These are phyloP conservation scores for Phaeophleospora eucalypticola DNA, from an alignment of 2,329 filamentous ascomycete species.

Conservation along the genomic window DNA sequence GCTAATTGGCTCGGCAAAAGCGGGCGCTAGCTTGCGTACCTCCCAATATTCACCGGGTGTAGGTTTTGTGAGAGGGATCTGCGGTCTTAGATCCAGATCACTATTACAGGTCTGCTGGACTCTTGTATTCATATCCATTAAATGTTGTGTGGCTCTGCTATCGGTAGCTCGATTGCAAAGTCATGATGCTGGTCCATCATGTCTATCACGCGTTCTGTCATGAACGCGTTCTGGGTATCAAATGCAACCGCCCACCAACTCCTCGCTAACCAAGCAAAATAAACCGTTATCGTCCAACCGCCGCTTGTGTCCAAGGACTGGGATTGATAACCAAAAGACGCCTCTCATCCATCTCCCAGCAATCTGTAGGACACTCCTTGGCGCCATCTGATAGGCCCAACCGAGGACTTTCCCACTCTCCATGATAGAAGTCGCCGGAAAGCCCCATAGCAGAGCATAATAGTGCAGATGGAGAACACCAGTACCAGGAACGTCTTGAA, in stretches of 20 bases:
- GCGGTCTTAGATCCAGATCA: neutral
- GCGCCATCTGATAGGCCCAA: slow-evolving; percentile 24
- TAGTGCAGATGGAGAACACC: slow-evolving; percentile 13
- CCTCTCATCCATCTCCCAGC: slow-evolving; percentile 22
- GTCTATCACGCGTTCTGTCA: neutral
- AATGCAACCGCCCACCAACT: neutral
- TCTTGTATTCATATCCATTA: too few species aligned
- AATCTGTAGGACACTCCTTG: slow-evolving; percentile 21
- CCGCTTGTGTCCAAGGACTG: too few species aligned
- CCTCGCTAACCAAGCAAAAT: neutral
- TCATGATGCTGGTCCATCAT: neutral
- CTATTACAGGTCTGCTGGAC: too few species aligned
- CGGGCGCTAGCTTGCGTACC: neutral
- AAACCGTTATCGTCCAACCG: too few species aligned
- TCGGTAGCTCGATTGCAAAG: too few species aligned
- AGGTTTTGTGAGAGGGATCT: neutral
- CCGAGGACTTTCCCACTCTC: slow-evolving; percentile 16
- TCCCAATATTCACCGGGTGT: neutral
- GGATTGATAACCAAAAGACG: too few species aligned
- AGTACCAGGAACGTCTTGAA: slow-evolving; percentile 21
- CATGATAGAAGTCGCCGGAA: slow-evolving; percentile 26
- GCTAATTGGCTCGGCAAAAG: slow-evolving; percentile 1
- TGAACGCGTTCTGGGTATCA: neutral
- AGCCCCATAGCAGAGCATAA: slow-evolving; percentile 24
- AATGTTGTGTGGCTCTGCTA: too few species aligned